A percentile compares a stretch with the other conserved stretches of the same genome.
These are phyloP conservation scores for Nakataea oryzae DNA, from an alignment of 2,329 filamentous ascomycete species.

Conservation along the genomic window DNA sequence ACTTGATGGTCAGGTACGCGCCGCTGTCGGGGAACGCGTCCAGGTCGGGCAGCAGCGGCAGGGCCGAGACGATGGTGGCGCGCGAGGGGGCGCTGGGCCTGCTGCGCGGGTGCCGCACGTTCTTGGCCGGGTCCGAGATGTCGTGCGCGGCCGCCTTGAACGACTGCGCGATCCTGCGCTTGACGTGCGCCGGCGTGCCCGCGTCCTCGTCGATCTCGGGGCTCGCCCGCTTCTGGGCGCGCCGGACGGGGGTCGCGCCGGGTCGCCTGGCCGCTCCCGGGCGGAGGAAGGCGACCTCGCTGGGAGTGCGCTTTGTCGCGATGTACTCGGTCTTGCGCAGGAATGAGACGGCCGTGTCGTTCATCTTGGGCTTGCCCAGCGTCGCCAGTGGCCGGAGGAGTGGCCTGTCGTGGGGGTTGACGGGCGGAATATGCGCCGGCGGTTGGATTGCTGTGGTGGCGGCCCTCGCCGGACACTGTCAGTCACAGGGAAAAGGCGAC, in stretches of 20 bases:
- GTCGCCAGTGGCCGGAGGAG: constrained; percentile 76
- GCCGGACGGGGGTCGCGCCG: constrained; percentile 17
- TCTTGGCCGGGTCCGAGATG: constrained; percentile 44
- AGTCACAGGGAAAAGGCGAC: background rate
- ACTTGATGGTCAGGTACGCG: constrained; percentile 60
- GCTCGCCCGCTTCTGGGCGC: constrained; percentile 27
- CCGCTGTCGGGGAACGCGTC: constrained; percentile 61
- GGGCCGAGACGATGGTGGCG: constrained; percentile 47
- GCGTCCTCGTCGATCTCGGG: constrained; percentile 34
- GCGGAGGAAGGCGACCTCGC: constrained; percentile 23
- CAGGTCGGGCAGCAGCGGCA: constrained; percentile 53
- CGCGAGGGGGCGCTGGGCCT: constrained; percentile 43
- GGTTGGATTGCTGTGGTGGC: constrained; percentile 63
- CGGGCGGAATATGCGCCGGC: constrained; percentile 54
- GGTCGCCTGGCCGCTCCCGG: constrained; percentile 14
- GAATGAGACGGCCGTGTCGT: constrained; percentile 78
- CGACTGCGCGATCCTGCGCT: constrained; percentile 54
- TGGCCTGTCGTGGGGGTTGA: constrained; percentile 75
- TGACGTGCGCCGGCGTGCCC: constrained; percentile 56
- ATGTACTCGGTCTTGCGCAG: constrained; percentile 95
- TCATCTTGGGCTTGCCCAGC: constrained; percentile 72
- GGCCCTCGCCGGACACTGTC: background rate
- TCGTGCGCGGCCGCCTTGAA: constrained; percentile 45
- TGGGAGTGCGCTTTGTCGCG: constrained; percentile 38
- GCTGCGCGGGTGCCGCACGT: constrained; percentile 42